Conservation (phyloP, 768 basidiomycete genomes). For the Filobasidium floriforme region DNA sequence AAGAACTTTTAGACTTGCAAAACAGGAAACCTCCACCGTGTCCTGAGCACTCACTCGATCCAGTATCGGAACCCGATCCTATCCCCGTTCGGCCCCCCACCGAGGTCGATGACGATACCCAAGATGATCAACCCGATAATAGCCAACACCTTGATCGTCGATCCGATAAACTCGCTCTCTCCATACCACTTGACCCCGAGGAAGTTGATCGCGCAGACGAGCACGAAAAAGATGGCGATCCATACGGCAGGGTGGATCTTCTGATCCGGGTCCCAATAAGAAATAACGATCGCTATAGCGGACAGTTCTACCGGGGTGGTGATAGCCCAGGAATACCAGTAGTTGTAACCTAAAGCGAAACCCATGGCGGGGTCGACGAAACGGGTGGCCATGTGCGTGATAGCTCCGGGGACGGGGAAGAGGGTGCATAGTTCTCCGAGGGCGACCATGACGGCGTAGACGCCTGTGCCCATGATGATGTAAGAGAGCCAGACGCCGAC, state of each 20-base stretch:
- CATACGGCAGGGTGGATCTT: constrained; percentile 39
- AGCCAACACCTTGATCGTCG: constrained; percentile 50
- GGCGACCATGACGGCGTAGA: constrained; percentile 43
- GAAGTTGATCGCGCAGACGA: constrained; percentile 45
- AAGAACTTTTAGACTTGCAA: background rate
- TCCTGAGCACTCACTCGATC: constrained; percentile 9
- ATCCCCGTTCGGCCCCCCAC: constrained; percentile 41
- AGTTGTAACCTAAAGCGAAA: constrained; percentile 32
- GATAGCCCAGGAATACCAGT: constrained; percentile 44
- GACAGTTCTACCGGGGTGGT: constrained; percentile 40
- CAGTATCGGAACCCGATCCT: constrained; percentile 43
- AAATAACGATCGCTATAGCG: constrained; percentile 38
- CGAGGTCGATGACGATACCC: constrained; percentile 41
- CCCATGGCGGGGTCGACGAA: constrained; percentile 47
- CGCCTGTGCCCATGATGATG: constrained; percentile 40
- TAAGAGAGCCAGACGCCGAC: constrained; percentile 38
- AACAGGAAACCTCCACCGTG: background rate
- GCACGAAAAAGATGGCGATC: constrained; percentile 45
- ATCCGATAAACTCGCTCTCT: constrained; percentile 55
- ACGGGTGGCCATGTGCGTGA: constrained; percentile 50
- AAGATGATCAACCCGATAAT: constrained; percentile 46
- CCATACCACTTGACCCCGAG: constrained; percentile 49
- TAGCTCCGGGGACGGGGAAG: constrained; percentile 44
- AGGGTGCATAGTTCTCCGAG: constrained; percentile 41
- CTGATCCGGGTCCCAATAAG: constrained; percentile 46